Evolutionary conservation across 208 protist genomes (phyloP).

Genomic region (Acanthamoeba lenticulata): DNA sequence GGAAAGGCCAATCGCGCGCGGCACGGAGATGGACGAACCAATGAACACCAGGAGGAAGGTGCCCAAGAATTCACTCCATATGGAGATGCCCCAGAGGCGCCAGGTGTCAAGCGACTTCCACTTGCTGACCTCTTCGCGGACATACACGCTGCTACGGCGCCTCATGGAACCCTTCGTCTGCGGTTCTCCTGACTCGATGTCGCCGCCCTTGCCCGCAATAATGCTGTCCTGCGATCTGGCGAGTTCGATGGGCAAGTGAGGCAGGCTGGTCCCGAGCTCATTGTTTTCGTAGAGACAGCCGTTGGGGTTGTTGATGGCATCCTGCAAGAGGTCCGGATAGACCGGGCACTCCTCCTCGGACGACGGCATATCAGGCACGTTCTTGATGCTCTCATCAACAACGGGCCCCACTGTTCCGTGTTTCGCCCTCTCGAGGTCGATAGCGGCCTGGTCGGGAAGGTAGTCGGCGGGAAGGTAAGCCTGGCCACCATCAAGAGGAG

Average conservation of each 20-base stretch:
- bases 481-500: not conserved
- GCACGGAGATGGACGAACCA: too few species aligned
- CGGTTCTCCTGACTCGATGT: not conserved
- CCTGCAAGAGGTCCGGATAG: not conserved
- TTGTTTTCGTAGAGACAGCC: not conserved
- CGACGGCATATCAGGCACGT: too few species aligned
- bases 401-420: too few species aligned
- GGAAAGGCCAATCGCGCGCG: too few species aligned
- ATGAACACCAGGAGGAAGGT: not conserved
- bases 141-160: not conserved
- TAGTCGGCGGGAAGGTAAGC: not conserved
- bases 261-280: not conserved
- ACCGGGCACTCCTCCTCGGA: too few species aligned
- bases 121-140: not conserved
- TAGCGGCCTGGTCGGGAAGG: not conserved
- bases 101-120: not conserved
- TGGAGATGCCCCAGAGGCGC: not conserved
- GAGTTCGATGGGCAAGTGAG: not conserved
- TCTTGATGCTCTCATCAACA: too few species aligned
- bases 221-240: not conserved
- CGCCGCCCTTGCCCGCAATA: not conserved
- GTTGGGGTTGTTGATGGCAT: not conserved
- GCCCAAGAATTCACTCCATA: not conserved
- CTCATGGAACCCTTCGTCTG: too few species aligned
- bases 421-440: not conserved